A percentile compares a stretch with the other conserved stretches of the same genome.
These are phyloP conservation scores for Betula pendula DNA, from an alignment of 306 rosid genomes.

Conservation along the genomic window DNA sequence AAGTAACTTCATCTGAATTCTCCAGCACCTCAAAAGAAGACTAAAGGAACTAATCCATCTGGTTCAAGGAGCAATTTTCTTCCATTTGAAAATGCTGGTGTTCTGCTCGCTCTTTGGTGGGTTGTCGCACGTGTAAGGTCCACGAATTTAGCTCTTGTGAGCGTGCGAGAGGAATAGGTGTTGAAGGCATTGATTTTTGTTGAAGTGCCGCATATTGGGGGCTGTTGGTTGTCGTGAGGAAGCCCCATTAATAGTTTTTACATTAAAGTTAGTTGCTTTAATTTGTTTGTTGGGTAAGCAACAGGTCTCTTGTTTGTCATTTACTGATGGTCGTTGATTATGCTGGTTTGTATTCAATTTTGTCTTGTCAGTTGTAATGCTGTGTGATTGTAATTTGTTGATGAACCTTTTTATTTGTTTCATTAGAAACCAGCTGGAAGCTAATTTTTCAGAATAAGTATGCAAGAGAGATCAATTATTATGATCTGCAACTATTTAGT, in stretches of 20 bases:
- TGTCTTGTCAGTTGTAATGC: slow-evolving; percentile 34
- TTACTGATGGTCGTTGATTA: slow-evolving; percentile 25
- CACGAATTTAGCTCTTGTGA: slow-evolving; percentile 29
- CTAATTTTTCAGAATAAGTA: neutral
- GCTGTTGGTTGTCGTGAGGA: slow-evolving; percentile 31
- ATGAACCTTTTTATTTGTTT: neutral
- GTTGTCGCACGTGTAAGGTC: slow-evolving; percentile 28
- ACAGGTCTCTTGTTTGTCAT: slow-evolving; percentile 25
- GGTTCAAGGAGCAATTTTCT: slow-evolving; percentile 15
- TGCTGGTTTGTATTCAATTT: slow-evolving; percentile 51
- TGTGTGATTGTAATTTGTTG: neutral
- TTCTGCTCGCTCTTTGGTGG: slow-evolving; percentile 31
- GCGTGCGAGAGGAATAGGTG: slow-evolving; percentile 27
- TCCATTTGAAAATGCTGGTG: slow-evolving; percentile 35
- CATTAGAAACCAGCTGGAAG: neutral
- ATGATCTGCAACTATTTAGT: too few relatives aligned
- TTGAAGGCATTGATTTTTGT: slow-evolving; percentile 51
- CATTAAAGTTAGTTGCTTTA: slow-evolving; percentile 32
- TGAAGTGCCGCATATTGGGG: slow-evolving; percentile 45
- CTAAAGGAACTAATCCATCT: slow-evolving; percentile 29
- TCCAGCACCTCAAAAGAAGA: slow-evolving; percentile 54
- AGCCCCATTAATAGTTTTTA: slow-evolving; percentile 35
- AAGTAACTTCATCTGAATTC: slow-evolving; percentile 39
- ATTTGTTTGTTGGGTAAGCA: slow-evolving; percentile 23
- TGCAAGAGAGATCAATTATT: neutral